These are phyloP conservation scores for Hippophae gyantsensis DNA, from an alignment of 306 rosid genomes.

Conservation along the genomic window DNA sequence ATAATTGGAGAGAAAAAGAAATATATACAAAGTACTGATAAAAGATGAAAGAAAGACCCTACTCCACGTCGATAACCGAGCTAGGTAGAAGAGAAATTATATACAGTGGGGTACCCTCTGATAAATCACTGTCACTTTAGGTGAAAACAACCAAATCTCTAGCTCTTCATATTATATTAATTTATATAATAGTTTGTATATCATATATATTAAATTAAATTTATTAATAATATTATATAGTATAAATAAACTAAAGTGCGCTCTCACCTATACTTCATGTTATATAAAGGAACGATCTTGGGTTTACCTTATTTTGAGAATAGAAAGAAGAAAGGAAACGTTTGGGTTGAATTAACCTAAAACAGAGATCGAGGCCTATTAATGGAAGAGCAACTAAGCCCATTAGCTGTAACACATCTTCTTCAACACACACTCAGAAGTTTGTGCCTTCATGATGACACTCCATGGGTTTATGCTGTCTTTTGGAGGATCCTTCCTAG, in stretches of 20 bases:
- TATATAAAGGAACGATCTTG: too few species aligned
- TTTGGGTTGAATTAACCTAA: background rate
- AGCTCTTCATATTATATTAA: background rate
- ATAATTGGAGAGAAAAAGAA: background rate
- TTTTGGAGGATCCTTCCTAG: conserved; percentile 99
- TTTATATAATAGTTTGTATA: background rate
- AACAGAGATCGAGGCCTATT: conserved; percentile 1
- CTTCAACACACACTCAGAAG: conserved; percentile 97
- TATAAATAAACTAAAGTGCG: background rate
- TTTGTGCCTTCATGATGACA: conserved; percentile 75
- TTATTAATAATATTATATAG: too few species aligned
- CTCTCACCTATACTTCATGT: too few species aligned
- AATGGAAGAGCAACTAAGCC: conserved; percentile 81
- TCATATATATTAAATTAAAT: too few species aligned
- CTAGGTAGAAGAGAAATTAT: background rate
- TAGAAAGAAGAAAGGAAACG: conserved; percentile 12
- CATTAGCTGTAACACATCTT: conserved; percentile 82
- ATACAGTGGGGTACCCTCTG: too few species aligned
- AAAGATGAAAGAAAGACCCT: background rate
- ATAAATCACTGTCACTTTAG: too few species aligned
- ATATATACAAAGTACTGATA: background rate
- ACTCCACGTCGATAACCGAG: background rate
- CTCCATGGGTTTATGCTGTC: conserved; percentile 96
- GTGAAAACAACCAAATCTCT: too few species aligned
- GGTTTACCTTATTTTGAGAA: conserved; percentile 7